Evolutionary conservation across 352 stramenopile species (phyloP).

Genomic region (Globisporangium cederbergense): DNA sequence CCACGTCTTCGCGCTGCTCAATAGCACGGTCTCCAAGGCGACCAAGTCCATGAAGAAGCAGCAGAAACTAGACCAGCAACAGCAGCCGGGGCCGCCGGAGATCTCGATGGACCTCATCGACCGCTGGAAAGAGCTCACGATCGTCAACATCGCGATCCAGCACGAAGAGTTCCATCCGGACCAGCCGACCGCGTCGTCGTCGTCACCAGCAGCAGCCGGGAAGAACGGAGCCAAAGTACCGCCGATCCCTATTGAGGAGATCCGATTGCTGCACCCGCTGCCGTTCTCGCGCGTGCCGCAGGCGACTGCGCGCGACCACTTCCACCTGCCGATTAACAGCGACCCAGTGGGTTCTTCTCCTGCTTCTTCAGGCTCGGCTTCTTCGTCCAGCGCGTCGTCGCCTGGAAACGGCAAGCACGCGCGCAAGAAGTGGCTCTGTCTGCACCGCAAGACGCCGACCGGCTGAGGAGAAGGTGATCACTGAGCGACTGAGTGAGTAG

Average conservation of each 20-base stretch:
- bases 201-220: not conserved
- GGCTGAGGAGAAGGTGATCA: not conserved
- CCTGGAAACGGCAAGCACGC: slow-evolving; percentile 15
- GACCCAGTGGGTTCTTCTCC: not conserved
- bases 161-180: slow-evolving; percentile 39
- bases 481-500: not conserved
- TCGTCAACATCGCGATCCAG: slow-evolving; percentile 75
- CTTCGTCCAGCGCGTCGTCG: not conserved
- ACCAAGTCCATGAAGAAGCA: slow-evolving; percentile 8
- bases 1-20: slow-evolving; percentile 82
- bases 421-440: slow-evolving; percentile 39
- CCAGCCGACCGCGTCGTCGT: slow-evolving; percentile 4
- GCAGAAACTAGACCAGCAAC: slow-evolving; percentile 7
- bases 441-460: slow-evolving; percentile 18
- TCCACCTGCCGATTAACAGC: slow-evolving; percentile 59
- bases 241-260: slow-evolving; percentile 45
- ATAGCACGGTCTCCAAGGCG: slow-evolving; percentile 29
- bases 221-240: slow-evolving; percentile 5
- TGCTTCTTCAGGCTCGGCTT: not conserved
- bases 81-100: slow-evolving; percentile 5
- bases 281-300: slow-evolving; percentile 72
- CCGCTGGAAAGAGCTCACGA: slow-evolving; percentile 62
- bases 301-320: slow-evolving; percentile 31
- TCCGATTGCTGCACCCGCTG: slow-evolving; percentile 53
- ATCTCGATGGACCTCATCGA: slow-evolving; percentile 73